Evolutionary conservation across 805 yeast species (phyloP).

Genomic region (Nakazawaea holstii): DNA sequence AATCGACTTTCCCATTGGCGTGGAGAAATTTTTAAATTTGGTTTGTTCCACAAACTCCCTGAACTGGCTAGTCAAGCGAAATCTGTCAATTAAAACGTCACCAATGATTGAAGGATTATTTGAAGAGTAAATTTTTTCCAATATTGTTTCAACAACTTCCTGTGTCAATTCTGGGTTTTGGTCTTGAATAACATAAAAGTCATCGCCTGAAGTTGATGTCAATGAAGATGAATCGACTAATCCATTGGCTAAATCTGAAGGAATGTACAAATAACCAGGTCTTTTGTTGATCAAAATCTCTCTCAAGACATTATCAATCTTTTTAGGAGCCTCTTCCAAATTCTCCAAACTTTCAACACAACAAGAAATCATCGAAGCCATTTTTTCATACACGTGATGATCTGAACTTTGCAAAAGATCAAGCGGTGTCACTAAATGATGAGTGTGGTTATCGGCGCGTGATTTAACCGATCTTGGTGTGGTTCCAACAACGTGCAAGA

Average conservation of each 20-base stretch:
- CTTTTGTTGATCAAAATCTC: constrained; percentile 51
- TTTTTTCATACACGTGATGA: constrained; percentile 58
- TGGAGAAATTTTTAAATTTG: constrained; percentile 50
- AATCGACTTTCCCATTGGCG: constrained; percentile 67
- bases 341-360: constrained; percentile 44
- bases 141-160: constrained; percentile 36
- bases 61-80: constrained; percentile 37
- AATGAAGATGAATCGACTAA: constrained; percentile 30
- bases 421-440: constrained; percentile 55
- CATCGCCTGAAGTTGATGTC: constrained; percentile 12
- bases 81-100: constrained; percentile 68
- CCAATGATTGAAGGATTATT: constrained; percentile 61
- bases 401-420: constrained; percentile 50
- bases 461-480: constrained; percentile 34
- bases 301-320: constrained; percentile 64
- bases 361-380: constrained; percentile 54
- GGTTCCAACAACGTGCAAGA: constrained; percentile 83
- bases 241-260: constrained; percentile 57
- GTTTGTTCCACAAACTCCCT: constrained; percentile 45
- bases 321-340: constrained; percentile 41
- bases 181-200: constrained; percentile 18
- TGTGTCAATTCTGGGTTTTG: constrained; percentile 23
- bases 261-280: constrained; percentile 82
- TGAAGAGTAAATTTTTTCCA: constrained; percentile 46
- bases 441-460: constrained; percentile 30